phyloP scores from a whole-genome alignment of 768 basidiomycete species.

The Gyrodon lividus region DNA sequence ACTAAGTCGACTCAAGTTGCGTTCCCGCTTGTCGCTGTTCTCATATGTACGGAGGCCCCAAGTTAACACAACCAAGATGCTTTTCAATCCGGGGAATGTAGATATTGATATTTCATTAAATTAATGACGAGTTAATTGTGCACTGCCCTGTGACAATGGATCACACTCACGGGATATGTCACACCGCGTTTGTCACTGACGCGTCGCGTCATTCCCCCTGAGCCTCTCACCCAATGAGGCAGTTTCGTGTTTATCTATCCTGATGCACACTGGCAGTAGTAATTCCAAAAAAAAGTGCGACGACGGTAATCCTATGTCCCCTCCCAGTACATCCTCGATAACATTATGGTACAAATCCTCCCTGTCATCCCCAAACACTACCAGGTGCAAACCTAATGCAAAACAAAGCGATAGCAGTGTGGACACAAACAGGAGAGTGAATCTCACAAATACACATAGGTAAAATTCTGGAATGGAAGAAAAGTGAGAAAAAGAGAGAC shows the following conservation, averaged over 20 bases:
- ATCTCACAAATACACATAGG: slow-evolving; percentile 18
- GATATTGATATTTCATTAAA: too few relatives aligned
- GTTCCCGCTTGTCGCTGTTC: background rate
- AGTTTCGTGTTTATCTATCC: too few relatives aligned
- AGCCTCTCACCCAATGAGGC: background rate
- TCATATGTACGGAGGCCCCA: background rate
- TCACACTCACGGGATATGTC: slow-evolving; percentile 28
- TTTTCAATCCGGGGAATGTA: background rate
- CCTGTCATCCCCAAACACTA: slow-evolving; percentile 8
- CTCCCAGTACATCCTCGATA: slow-evolving; percentile 12
- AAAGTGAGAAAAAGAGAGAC: background rate
- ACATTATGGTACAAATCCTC: slow-evolving; percentile 23
- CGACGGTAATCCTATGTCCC: slow-evolving; percentile 1
- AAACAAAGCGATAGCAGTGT: slow-evolving; percentile 20
- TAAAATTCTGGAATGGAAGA: background rate
- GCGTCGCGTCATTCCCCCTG: slow-evolving; percentile 18
- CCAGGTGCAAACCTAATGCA: slow-evolving; percentile 20
- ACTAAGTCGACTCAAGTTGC: background rate
- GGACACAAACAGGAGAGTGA: slow-evolving; percentile 11
- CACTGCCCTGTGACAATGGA: slow-evolving; percentile 9
- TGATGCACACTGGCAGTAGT: too few relatives aligned
- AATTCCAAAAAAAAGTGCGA: slow-evolving; percentile 25
- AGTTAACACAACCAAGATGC: background rate
- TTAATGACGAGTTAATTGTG: too few relatives aligned
- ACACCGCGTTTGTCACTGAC: slow-evolving; percentile 29